A percentile compares a stretch with the other conserved stretches of the same genome.
These are phyloP conservation scores for Theileria orientalis DNA, from an alignment of 169 alveolate species.

Conservation along the genomic window DNA sequence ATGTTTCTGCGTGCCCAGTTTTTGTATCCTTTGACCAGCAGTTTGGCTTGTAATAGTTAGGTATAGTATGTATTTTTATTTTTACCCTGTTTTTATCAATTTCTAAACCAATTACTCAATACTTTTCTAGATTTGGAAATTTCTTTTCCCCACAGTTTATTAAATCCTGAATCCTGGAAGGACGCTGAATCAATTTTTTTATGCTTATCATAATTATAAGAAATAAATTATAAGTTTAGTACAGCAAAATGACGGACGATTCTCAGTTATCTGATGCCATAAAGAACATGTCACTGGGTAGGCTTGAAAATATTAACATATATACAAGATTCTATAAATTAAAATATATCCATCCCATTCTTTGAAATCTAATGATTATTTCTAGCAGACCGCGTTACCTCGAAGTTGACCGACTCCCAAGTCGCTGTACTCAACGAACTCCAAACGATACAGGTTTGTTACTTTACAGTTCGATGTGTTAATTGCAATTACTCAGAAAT, in stretches of 20 bases:
- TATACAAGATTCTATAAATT: not conserved
- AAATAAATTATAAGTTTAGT: not conserved
- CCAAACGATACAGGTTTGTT: conserved; percentile 60
- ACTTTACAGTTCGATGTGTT: not conserved
- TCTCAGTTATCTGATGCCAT: conserved; percentile 55
- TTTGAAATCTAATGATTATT: not conserved
- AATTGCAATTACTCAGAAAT: conserved; percentile 47
- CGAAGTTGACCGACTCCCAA: conserved; percentile 73
- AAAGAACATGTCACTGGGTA: conserved; percentile 63
- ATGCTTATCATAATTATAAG: not conserved
- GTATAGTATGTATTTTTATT: too few relatives aligned
- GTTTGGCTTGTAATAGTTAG: too few relatives aligned
- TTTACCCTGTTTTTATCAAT: too few relatives aligned
- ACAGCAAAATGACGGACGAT: conserved; percentile 58
- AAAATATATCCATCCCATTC: not conserved
- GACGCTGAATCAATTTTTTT: not conserved
- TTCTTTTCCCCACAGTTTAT: conserved; percentile 35
- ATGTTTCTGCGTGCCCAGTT: too few relatives aligned
- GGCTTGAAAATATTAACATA: not conserved
- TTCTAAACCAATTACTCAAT: too few relatives aligned
- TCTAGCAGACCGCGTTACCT: conserved; percentile 56
- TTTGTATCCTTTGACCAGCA: too few relatives aligned
- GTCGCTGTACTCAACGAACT: conserved; percentile 66
- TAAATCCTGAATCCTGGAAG: not conserved
- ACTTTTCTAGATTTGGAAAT: too few relatives aligned